Evolutionary conservation across 768 basidiomycete genomes (phyloP).

Genomic region (Aureoboletus auriporus): DNA sequence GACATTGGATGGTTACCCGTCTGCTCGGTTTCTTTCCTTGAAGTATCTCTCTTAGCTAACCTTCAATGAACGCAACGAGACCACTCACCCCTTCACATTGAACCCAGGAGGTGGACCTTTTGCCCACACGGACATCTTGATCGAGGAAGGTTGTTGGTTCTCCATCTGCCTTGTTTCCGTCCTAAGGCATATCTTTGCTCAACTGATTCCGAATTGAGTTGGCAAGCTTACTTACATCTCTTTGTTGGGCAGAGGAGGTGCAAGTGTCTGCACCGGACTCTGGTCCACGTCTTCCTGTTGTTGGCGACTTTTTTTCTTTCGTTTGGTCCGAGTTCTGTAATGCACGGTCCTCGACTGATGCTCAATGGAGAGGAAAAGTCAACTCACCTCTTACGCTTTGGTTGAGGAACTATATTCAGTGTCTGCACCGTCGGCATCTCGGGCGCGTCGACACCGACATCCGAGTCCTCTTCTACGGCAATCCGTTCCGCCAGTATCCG

Average conservation of each 20-base stretch:
- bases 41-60: background rate
- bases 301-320: background rate
- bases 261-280: background rate
- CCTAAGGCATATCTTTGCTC: background rate
- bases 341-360: background rate
- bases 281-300: background rate
- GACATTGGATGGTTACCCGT: too few relatives aligned
- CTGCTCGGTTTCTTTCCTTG: too few relatives aligned
- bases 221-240: too few relatives aligned
- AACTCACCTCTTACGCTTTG: background rate
- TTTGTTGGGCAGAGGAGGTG: too few relatives aligned
- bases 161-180: background rate
- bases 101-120: background rate
- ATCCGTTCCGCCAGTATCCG: background rate
- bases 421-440: background rate
- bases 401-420: background rate
- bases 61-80: background rate
- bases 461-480: background rate
- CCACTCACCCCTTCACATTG: background rate
- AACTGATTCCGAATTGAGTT: background rate
- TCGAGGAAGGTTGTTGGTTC: background rate
- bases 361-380: background rate
- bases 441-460: background rate
- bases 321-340: background rate
- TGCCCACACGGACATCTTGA: background rate